Conservation (phyloP, 2,329 filamentous ascomycete species). For the Pseudogymnoascus sp. region DNA sequence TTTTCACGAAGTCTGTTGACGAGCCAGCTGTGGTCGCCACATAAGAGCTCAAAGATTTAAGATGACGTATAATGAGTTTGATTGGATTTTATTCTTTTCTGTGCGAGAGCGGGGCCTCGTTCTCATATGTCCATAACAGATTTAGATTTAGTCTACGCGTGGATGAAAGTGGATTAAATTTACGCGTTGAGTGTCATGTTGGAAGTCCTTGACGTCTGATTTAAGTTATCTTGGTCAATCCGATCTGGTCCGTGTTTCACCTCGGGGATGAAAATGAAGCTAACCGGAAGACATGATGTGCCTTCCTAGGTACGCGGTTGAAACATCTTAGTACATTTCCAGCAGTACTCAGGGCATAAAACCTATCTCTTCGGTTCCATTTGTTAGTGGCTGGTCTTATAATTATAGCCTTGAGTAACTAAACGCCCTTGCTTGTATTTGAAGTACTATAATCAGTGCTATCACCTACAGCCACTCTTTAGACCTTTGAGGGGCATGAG, state of each 20-base stretch:
- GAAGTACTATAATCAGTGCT: no score
- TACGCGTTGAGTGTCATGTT: neutral
- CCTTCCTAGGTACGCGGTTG: no score
- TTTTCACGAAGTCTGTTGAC: neutral
- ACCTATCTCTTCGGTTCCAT: no score
- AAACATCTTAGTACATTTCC: no score
- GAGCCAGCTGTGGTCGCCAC: neutral
- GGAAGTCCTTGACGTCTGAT: neutral
- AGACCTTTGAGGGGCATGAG: no score
- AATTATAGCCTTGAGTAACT: no score
- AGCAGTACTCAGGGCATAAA: no score
- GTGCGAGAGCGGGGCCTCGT: neutral
- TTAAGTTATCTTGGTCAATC: neutral
- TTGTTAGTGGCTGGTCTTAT: no score
- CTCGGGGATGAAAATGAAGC: neutral
- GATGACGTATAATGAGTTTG: neutral
- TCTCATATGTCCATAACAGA: neutral
- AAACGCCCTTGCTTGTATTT: no score
- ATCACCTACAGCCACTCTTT: no score
- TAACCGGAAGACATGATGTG: neutral
- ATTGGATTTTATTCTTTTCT: neutral
- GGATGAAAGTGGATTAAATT: neutral
- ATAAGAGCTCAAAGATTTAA: neutral
- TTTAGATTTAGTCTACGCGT: neutral
- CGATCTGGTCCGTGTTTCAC: neutral